A percentile compares a stretch with the other conserved stretches of the same genome.
phyloP scores from a whole-genome alignment of 192 early-diverging fungal genomes.

The Coemansia sp. region DNA sequence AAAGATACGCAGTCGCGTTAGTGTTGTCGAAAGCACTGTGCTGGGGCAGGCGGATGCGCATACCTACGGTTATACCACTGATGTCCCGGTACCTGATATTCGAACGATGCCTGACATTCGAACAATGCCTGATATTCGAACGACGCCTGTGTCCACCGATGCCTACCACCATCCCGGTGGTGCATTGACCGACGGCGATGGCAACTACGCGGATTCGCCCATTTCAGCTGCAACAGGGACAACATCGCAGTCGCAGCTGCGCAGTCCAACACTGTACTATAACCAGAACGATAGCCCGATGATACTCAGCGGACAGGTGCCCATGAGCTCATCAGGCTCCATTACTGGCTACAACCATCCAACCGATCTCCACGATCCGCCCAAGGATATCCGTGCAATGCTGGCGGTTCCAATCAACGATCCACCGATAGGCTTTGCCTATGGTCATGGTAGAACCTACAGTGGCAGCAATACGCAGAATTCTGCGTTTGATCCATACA shows the following conservation, averaged over 20 bases:
- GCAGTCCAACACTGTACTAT: conserved; percentile 20
- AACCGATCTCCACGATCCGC: background rate
- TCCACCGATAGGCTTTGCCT: background rate
- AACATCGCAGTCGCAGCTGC: conserved; percentile 13
- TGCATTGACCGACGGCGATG: background rate
- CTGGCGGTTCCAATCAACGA: background rate
- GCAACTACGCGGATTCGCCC: background rate
- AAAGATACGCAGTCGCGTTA: conserved; percentile 11
- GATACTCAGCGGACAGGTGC: conserved; percentile 6
- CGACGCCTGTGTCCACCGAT: background rate
- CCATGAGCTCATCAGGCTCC: conserved; percentile 5
- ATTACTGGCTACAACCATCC: background rate
- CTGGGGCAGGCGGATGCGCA: background rate
- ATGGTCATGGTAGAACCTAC: background rate
- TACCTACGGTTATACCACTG: background rate
- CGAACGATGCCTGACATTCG: background rate
- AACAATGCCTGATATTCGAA: background rate
- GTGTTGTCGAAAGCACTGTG: background rate
- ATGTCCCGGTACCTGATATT: background rate
- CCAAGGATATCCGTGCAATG: conserved; percentile 5
- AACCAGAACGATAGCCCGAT: conserved; percentile 14
- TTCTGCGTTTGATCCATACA: background rate
- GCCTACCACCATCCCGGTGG: background rate
- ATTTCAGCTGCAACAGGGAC: conserved; percentile 1
- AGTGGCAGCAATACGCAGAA: background rate